Base-by-base conservation (phyloP, 208 protist genomes). In the Trypanosoma cruzi region DNA sequence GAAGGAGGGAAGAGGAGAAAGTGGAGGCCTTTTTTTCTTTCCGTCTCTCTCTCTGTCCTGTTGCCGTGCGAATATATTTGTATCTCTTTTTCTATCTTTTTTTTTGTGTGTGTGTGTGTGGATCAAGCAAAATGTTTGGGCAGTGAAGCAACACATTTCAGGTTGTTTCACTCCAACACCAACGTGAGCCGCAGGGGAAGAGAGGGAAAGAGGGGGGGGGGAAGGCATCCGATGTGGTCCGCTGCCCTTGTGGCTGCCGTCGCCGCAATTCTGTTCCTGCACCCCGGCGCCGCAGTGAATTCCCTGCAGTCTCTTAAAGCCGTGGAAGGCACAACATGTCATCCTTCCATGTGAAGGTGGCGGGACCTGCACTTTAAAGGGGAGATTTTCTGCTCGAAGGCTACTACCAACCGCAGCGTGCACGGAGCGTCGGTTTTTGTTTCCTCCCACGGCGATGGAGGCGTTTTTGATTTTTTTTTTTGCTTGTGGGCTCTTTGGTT, bases 361-460 rank as follows among this genome's bases (percentile, higher is more conserved):
- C 36, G 37, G 53, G 24, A 53, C 54, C 13, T 70, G 64, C 54
- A 61, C 32, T 6, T 3, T 50, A 11, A 40, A 40, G 40, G 64
- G 61, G 3, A 37, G 53, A 4, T 70, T 50, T 36, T 24, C 37
- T 24, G 52, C 64, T 6, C n/a, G 26, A 62, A 70, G n/a, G 36
- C 40, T 62, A 10, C 64, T 36, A 34, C 64, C 53, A 20, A 29
- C 16, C 18, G 54, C 24, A 11, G 60, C 53, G 64, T 70, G 64
- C 29, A 42, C 37, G 26, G 26, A 61, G 53, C 64, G 64, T 18
- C 50, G 54, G 14, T 32, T 55, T 18, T 36, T 20, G 32, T 50
- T 44, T n/a, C n/a, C n/a, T n/a, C n/a, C n/a, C 40, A 57, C 20
- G 14, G 64, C 64, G 7, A 50, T 70, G 54, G 53, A 70, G 42